A percentile compares a stretch with the other conserved stretches of the same genome.
These are phyloP conservation scores for Corylus avellana DNA, from an alignment of 306 rosid genomes.

Conservation along the genomic window DNA sequence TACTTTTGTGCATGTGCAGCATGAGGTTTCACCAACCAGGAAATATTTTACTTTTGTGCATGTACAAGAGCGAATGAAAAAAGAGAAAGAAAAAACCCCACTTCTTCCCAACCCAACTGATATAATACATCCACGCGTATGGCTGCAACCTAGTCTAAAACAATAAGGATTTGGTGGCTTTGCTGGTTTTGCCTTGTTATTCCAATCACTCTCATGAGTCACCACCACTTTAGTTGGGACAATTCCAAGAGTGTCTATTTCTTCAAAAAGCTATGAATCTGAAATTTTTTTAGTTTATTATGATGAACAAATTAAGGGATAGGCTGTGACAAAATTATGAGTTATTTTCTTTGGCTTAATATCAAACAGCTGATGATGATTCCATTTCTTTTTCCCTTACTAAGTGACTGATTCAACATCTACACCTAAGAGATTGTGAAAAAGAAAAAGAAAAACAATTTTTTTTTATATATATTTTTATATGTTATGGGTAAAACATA, in stretches of 20 bases:
- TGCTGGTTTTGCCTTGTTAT: slow-evolving; percentile 15
- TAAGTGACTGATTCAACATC: too few relatives aligned
- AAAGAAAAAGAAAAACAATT: too few relatives aligned
- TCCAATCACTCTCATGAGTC: slow-evolving; percentile 40
- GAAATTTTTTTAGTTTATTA: slow-evolving; percentile 10
- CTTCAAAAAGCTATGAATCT: slow-evolving; percentile 35
- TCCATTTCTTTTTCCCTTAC: too few relatives aligned
- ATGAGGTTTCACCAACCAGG: too few relatives aligned
- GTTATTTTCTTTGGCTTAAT: too few relatives aligned
- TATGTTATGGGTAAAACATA: too few relatives aligned
- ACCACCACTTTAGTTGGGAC: slow-evolving; percentile 40
- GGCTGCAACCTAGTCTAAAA: slow-evolving; percentile 17
- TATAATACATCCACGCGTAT: slow-evolving; percentile 33
- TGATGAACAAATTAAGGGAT: background rate
- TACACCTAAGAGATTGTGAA: too few relatives aligned
- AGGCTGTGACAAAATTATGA: background rate
- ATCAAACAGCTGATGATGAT: too few relatives aligned
- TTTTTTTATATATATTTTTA: too few relatives aligned
- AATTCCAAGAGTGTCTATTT: slow-evolving; percentile 36
- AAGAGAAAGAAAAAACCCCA: slow-evolving; percentile 2
- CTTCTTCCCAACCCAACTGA: slow-evolving; percentile 22
- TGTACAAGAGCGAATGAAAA: background rate
- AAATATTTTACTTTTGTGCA: too few relatives aligned
- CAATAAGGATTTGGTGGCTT: slow-evolving; percentile 10
- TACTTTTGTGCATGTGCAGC: too few relatives aligned